A percentile compares a stretch with the other conserved stretches of the same genome.
These are phyloP conservation scores for Talaromyces ruber DNA, from an alignment of 495 filamentous ascomycete species.

Conservation along the genomic window DNA sequence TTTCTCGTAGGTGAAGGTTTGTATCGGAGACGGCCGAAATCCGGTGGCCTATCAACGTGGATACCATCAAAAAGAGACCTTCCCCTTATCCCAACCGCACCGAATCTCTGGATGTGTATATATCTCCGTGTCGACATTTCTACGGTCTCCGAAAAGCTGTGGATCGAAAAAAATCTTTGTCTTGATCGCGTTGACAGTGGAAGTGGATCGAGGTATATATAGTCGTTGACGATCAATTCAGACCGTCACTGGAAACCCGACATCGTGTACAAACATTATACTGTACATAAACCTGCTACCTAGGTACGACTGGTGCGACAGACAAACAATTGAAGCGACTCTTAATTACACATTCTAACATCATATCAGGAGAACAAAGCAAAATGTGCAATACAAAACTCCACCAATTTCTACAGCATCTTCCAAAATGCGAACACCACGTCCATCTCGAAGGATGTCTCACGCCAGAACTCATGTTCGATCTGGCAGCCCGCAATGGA, in stretches of 20 bases:
- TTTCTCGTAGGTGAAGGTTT: not conserved
- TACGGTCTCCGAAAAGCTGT: not conserved
- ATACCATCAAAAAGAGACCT: not conserved
- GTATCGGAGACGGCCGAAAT: not conserved
- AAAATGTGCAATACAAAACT: constrained; percentile 13
- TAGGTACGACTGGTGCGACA: not conserved
- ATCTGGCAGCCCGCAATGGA: constrained; percentile 53
- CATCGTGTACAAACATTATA: not conserved
- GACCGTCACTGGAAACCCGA: not conserved
- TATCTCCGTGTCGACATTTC: not conserved
- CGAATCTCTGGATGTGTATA: not conserved
- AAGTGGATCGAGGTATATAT: not conserved
- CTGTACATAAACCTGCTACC: not conserved
- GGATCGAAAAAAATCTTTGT: not conserved
- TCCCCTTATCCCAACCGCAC: not conserved
- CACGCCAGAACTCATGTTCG: constrained; percentile 58
- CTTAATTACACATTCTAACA: too few species aligned
- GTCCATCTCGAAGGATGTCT: constrained; percentile 69
- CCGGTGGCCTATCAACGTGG: not conserved
- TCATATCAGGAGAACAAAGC: not conserved
- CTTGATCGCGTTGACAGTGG: not conserved
- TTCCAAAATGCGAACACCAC: constrained; percentile 78
- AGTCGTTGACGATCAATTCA: not conserved
- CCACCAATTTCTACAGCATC: constrained; percentile 53
- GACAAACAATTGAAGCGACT: too few species aligned